A percentile compares a stretch with the other conserved stretches of the same genome.
phyloP scores from a whole-genome alignment of 768 basidiomycete species.

The Macrocybe gigantea region DNA sequence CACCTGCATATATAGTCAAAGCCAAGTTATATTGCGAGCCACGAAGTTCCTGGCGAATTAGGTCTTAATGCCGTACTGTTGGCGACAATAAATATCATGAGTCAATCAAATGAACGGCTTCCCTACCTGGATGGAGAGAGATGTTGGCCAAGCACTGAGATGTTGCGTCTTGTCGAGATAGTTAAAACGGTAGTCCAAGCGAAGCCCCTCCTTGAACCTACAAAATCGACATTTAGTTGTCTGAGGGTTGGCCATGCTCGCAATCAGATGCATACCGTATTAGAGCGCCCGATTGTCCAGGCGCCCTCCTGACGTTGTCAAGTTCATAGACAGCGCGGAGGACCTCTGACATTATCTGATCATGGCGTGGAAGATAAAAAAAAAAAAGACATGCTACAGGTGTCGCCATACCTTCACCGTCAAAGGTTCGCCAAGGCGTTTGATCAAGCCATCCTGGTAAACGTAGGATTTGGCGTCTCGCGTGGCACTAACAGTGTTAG shows the following conservation, averaged over 20 bases:
- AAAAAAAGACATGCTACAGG: neutral
- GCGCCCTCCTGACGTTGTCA: slow-evolving; percentile 57
- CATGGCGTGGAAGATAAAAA: neutral
- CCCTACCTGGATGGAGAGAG: slow-evolving; percentile 51
- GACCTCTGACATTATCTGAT: slow-evolving; percentile 50
- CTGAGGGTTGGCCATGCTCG: neutral
- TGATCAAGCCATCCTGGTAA: slow-evolving; percentile 40
- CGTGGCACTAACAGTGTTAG: slow-evolving; percentile 35
- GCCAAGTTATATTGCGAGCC: no score
- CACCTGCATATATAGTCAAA: neutral
- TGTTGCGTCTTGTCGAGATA: slow-evolving; percentile 49
- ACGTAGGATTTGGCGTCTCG: slow-evolving; percentile 43
- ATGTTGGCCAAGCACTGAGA: slow-evolving; percentile 63
- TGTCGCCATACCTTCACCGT: slow-evolving; percentile 40
- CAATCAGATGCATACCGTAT: slow-evolving; percentile 32
- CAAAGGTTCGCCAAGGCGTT: slow-evolving; percentile 41
- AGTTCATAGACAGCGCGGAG: slow-evolving; percentile 60
- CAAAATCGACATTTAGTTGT: neutral
- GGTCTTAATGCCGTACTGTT: neutral
- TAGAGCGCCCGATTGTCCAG: slow-evolving; percentile 61
- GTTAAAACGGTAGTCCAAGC: slow-evolving; percentile 43
- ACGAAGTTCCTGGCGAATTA: no score
- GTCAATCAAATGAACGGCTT: slow-evolving; percentile 5
- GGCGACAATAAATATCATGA: neutral
- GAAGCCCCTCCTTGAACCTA: slow-evolving; percentile 42